Evolutionary conservation across 805 yeast genomes (phyloP), one percentile per base, ranked within the genome.

Genomic region (Peterozyma toletana): DNA sequence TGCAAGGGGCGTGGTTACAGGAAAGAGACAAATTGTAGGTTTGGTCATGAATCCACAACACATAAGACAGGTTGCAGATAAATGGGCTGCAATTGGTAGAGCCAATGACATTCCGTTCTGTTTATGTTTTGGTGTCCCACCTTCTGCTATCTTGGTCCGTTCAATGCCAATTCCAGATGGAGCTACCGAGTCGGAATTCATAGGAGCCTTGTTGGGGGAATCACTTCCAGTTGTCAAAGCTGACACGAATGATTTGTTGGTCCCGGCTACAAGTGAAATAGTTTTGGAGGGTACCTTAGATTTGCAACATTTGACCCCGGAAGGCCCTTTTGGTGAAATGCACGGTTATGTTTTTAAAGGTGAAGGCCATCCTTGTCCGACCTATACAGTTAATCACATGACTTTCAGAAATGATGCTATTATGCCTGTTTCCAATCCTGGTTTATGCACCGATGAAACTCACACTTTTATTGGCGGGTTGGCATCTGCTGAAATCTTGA

Each of bases 251-350:
- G 52, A 53, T n/a, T 44, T 56, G n/a, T 15, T 44, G 14, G 58
- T 57, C 9, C 61, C 62, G 13, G 55, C 55, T 21, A 52, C 50
- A 27, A 41, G 49, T 37, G 61, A 58, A 40, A 56, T 57, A 17
- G 58, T 58, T 13, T 43, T 58, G 18, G 61, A 58, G 41, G 60
- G 60, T 9, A 49, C 51, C 18, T 44, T 58, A 21, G 40, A 53
- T 18, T 37, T 55, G 18, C 46, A 51, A 29, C 42, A 51, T 11
- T 30, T 46, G 33, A 46, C 38, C 15, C 39, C 43, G 2, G 62
- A 58, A 39, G 62, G 61, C 30, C 62, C 61, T n/a, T 57, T 58
- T 46, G 61, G 62, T 18, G 62, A 58, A 31, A 55, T 56, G 60
- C 61, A 56, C 41, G 61, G 61, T n/a, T 58, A 58, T 42, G 49